Conservation (phyloP, 148 eudicot species). For the Tetragonia tetragonoides region DNA sequence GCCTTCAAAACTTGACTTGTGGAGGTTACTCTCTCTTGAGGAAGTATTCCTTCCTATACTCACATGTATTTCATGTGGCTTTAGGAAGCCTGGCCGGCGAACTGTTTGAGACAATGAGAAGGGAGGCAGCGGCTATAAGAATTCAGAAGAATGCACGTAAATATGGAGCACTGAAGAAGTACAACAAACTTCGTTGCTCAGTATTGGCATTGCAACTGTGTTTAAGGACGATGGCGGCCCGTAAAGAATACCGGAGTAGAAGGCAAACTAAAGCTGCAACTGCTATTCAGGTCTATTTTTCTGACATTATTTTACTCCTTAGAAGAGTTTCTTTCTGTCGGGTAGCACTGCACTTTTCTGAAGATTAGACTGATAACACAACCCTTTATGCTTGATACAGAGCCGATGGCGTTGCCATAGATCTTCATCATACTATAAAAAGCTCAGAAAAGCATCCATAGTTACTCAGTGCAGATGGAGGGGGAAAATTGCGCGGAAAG, state of each 20-base stretch:
- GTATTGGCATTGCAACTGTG: conserved; percentile 68
- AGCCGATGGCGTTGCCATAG: conserved; percentile 77
- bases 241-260: conserved; percentile 53
- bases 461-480: conserved; percentile 92
- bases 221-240: conserved; percentile 73
- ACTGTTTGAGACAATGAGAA: conserved; percentile 49
- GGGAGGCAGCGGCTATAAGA: conserved; percentile 72
- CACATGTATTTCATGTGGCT: conserved; percentile 15
- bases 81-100: conserved; percentile 69
- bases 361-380: conserved; percentile 22
- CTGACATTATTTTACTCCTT: conserved; percentile 13
- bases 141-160: conserved; percentile 64
- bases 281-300: conserved; percentile 59
- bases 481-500: conserved; percentile 64
- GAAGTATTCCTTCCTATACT: neutral
- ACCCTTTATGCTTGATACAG: conserved; percentile 33
- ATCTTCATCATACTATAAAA: conserved; percentile 60
- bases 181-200: conserved; percentile 47
- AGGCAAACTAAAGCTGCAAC: conserved; percentile 74
- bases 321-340: neutral
- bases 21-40: neutral
- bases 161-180: conserved; percentile 54
- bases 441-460: conserved; percentile 67
- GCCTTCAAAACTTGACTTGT: neutral
- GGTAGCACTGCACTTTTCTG: neutral